Conservation (phyloP, 2,329 filamentous ascomycete genomes). For the Fusarium tricinctum region DNA sequence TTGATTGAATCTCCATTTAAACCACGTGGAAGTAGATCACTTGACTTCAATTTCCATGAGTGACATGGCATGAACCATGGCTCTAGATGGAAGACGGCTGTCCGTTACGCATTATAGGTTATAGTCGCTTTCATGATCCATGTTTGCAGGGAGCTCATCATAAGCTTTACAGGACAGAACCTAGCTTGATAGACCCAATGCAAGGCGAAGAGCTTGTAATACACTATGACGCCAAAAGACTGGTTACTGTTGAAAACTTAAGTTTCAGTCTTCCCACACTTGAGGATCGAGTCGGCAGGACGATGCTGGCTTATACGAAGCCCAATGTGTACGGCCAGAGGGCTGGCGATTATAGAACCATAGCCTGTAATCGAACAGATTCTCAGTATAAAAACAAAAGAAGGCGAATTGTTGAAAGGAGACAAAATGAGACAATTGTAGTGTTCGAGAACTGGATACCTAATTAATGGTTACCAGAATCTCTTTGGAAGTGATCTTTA, state of each 20-base stretch:
- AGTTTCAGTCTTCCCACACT: not conserved
- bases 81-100: not conserved
- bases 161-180: not conserved
- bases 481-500: not conserved
- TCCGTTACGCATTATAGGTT: not conserved
- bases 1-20: not conserved
- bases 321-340: not conserved
- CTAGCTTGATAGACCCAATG: not conserved
- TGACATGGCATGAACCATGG: not conserved
- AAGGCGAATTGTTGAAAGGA: not conserved
- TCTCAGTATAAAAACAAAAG: no score
- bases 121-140: slow-evolving; percentile 5
- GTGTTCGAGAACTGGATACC: no score
- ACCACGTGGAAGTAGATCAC: not conserved
- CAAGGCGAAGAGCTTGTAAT: not conserved
- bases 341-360: not conserved
- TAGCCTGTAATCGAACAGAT: not conserved
- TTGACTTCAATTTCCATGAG: not conserved
- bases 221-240: no score
- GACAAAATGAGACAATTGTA: not conserved
- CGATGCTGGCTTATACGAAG: slow-evolving; percentile 1
- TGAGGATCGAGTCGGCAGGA: not conserved
- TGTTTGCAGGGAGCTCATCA: slow-evolving; percentile 4
- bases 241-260: not conserved
- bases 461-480: no score